Evolutionary conservation across 768 basidiomycete species (phyloP).

Genomic region (Neoboletus magnificus): DNA sequence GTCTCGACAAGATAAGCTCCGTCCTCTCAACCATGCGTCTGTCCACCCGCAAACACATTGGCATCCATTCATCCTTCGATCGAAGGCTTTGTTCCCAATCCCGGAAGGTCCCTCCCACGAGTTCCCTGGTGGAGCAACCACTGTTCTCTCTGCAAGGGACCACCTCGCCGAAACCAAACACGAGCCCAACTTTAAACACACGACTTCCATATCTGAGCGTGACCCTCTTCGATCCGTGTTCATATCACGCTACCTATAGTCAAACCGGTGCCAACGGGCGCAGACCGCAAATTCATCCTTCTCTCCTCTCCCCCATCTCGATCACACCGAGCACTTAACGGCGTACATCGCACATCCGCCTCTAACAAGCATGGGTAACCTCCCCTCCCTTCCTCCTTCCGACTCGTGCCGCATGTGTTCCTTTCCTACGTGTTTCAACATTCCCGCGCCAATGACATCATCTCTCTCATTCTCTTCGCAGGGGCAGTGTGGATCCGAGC

Average conservation of each 20-base stretch:
- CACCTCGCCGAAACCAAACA: background rate
- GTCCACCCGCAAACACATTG: conserved; percentile 19
- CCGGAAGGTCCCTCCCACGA: background rate
- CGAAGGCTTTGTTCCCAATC: background rate
- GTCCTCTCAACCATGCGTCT: conserved; percentile 11
- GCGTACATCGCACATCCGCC: background rate
- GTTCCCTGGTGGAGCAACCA: background rate
- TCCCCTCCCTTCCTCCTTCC: background rate
- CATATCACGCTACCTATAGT: background rate
- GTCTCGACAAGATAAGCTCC: conserved; percentile 10
- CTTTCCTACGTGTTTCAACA: background rate
- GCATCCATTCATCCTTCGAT: conserved; percentile 5
- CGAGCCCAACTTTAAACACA: conserved; percentile 1
- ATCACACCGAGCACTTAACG: conserved; percentile 2
- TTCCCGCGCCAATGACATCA: conserved; percentile 3
- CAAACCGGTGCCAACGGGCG: conserved; percentile 8
- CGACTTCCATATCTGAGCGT: background rate
- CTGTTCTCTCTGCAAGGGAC: background rate
- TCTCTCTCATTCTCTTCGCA: background rate
- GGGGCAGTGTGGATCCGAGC: background rate
- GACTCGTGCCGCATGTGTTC: background rate
- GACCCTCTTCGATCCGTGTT: conserved; percentile 1
- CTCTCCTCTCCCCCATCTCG: background rate
- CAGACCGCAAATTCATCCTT: conserved; percentile 6
- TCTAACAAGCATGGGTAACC: conserved; percentile 2